Percentiles rank a stretch among this genome's conserved stretches.
Evolutionary conservation across 2,329 filamentous ascomycete genomes (phyloP).

Genomic region (Byssoonygena ceratinophila): DNA sequence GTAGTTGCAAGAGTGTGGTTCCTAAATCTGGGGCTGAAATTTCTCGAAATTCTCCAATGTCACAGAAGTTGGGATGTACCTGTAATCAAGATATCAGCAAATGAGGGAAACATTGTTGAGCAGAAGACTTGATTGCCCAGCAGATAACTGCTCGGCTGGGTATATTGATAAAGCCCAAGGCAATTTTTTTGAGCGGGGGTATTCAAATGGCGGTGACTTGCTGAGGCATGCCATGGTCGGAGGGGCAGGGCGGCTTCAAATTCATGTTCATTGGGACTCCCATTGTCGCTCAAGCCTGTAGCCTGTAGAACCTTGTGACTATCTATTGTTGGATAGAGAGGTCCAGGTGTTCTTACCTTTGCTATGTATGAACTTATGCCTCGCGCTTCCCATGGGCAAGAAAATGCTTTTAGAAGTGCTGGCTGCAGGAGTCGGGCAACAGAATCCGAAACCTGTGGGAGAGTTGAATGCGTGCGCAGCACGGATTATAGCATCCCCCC

Average conservation of each 20-base stretch:
- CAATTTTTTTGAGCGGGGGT: background rate
- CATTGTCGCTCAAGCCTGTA: background rate
- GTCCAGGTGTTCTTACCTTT: background rate
- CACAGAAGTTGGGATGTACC: background rate
- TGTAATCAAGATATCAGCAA: background rate
- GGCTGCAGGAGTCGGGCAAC: background rate
- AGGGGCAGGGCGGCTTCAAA: background rate
- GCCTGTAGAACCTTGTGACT: background rate
- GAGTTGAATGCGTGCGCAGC: background rate
- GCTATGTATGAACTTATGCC: background rate
- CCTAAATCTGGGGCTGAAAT: background rate
- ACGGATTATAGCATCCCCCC: background rate
- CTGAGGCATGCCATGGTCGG: background rate
- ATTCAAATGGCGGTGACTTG: background rate
- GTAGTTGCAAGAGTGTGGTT: background rate
- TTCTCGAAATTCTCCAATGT: background rate
- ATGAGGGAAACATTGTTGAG: background rate
- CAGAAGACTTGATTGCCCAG: background rate
- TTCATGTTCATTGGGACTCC: background rate
- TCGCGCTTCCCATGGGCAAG: background rate
- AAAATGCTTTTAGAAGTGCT: background rate
- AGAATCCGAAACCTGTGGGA: background rate
- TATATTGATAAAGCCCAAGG: background rate
- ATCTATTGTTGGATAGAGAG: background rate
- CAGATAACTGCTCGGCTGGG: background rate